These are phyloP conservation scores for Pyrenula massariospora DNA, from an alignment of 495 filamentous ascomycete genomes.

Conservation along the genomic window DNA sequence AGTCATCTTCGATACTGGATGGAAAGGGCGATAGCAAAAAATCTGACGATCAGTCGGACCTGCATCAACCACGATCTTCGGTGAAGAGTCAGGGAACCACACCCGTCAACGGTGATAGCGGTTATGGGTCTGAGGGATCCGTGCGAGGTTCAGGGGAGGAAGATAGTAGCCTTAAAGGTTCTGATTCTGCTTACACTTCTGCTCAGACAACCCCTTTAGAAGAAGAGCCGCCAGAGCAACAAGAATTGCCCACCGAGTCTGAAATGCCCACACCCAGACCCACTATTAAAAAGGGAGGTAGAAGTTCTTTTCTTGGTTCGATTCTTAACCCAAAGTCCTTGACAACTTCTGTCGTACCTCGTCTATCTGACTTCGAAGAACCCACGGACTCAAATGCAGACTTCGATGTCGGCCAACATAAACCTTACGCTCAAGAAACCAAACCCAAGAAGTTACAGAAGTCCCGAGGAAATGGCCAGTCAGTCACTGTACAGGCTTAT, in stretches of 20 bases:
- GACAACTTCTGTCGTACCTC: neutral
- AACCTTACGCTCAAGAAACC: neutral
- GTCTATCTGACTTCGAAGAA: neutral
- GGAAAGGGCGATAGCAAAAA: neutral
- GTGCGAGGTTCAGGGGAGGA: neutral
- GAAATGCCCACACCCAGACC: neutral
- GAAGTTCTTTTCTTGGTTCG: neutral
- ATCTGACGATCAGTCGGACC: neutral
- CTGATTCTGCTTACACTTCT: neutral
- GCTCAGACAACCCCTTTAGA: neutral
- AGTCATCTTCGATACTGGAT: neutral
- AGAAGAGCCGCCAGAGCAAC: neutral
- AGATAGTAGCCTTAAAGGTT: neutral
- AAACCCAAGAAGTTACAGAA: neutral
- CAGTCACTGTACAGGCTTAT: constrained; percentile 3
- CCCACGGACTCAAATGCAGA: neutral
- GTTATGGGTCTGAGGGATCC: neutral
- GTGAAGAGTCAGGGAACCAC: neutral
- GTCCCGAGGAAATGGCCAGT: neutral
- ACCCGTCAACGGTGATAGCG: neutral
- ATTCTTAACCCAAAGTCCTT: neutral
- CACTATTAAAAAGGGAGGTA: neutral
- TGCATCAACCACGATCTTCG: neutral
- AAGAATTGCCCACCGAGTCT: neutral
- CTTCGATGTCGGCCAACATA: neutral